Evolutionary conservation across 352 stramenopile species (phyloP), one percentile per base, ranked within the genome.

Genomic region (Aphanomyces euteiches): DNA sequence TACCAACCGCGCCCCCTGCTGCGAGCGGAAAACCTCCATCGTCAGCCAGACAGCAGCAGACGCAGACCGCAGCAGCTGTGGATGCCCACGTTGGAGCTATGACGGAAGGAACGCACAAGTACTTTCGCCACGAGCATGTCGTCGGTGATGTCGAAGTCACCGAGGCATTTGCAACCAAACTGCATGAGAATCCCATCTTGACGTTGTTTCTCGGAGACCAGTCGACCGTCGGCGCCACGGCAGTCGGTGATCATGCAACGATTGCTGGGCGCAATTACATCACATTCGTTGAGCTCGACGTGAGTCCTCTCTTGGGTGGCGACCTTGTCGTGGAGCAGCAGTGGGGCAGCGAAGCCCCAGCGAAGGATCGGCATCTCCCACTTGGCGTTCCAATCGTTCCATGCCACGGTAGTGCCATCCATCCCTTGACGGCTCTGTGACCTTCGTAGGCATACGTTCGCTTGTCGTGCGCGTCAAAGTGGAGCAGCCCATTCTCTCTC

Each of bases 201-300:
- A 79, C 77, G 0, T 84, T 92, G 47, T 87, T 92, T 34, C 66
- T 92, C 6, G 80, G 75, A 8, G 84, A 92, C 43, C 79, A 85
- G 19, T 72, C 75, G 7, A 72, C 65, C 13, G 69, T 80, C 57
- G 78, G 58, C 7, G 37, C 48, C 36, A 71, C 61, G 28, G 39
- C 73, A 34, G 59, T 67, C 45, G 45, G 70, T n/a, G 65, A 64
- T 12, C 68, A 64, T 37, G 54, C 3, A 43, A 57, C 56, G 57
- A 56, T 7, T 37, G 34, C 53, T 43, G 7, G 72, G 47, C n/a
- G 41, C 66, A 60, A 58, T n/a, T 39, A 78, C 15, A 68, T 74
- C n/a, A 64, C 74, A 53, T 19, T 76, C n/a, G 90, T 88, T 59
- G 83, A 92, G 19, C 40, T 92, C 43, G 84, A 92, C 37, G 57